Conservation (phyloP, 805 yeast genomes). For the Lipomyces yamanashiensis region DNA sequence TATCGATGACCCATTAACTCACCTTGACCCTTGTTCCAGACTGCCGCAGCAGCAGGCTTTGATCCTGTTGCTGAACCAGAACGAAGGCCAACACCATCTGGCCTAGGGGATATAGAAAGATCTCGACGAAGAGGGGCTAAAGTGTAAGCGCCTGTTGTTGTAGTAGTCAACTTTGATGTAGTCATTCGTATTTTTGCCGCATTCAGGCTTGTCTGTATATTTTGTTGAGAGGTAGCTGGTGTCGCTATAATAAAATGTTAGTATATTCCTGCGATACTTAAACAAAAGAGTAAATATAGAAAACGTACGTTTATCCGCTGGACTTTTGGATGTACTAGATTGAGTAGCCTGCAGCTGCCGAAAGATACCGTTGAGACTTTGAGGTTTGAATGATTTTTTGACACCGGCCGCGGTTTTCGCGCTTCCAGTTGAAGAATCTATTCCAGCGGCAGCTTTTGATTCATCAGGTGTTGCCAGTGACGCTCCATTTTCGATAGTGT, state of each 20-base stretch:
- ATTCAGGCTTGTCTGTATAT: not conserved
- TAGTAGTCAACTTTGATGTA: conserved; percentile 19
- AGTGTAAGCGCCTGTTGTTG: conserved; percentile 27
- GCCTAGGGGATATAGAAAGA: conserved; percentile 32
- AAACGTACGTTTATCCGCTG: conserved; percentile 23
- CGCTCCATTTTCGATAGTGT: not conserved
- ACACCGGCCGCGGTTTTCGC: conserved; percentile 5
- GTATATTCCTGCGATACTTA: not conserved
- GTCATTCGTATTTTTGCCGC: conserved; percentile 28
- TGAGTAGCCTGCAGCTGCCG: conserved; percentile 29
- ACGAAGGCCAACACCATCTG: conserved; percentile 25
- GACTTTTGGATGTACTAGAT: conserved; percentile 16
- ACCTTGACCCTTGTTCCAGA: conserved; percentile 31
- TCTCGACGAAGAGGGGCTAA: conserved; percentile 35
- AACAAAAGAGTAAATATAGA: not conserved
- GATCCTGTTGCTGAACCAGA: conserved; percentile 15
- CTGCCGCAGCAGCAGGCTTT: conserved; percentile 15
- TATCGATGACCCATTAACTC: not conserved
- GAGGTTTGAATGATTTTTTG: conserved; percentile 47
- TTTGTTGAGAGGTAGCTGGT: conserved; percentile 16
- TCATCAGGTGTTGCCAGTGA: not conserved
- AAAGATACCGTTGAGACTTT: conserved; percentile 46
- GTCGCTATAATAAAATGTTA: conserved; percentile 8
- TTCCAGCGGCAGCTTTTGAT: not conserved
- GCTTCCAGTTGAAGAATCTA: not conserved